Evolutionary conservation across 1,284 basidiomycete genomes (phyloP).

Genomic region (Rhodotorula sp.): DNA sequence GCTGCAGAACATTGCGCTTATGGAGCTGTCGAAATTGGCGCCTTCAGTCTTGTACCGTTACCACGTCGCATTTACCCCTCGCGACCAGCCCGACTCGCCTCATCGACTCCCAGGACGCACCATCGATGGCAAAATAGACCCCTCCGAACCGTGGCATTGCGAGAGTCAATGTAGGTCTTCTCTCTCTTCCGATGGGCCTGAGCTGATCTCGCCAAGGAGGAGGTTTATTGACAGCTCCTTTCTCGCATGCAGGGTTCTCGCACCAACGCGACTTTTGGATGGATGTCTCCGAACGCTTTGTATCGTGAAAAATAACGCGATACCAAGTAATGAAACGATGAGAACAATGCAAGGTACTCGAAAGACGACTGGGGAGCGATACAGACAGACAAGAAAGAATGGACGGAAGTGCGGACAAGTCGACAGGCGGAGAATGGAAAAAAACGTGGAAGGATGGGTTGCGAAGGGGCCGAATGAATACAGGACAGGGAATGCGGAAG

Average conservation of each 20-base stretch:
- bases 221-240: not conserved
- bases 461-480: too few species aligned
- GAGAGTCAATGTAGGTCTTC: constrained; percentile 1
- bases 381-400: too few species aligned
- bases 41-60: constrained; percentile 12
- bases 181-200: too few species aligned
- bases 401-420: too few species aligned
- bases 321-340: too few species aligned
- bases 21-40: constrained; percentile 13
- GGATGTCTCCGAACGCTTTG: not conserved
- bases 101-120: not conserved
- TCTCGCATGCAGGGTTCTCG: not conserved
- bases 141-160: constrained; percentile 10
- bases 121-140: constrained; percentile 4
- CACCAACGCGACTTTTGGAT: constrained; percentile 12
- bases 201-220: too few species aligned
- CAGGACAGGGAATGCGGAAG: too few species aligned
- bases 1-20: constrained; percentile 11
- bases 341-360: too few species aligned
- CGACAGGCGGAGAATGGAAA: too few species aligned
- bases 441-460: too few species aligned
- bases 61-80: not conserved
- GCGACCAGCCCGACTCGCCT: not conserved
- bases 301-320: not conserved
- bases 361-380: too few species aligned